These are phyloP conservation scores for Bauhinia variegata DNA, from an alignment of 306 rosid species.

Conservation along the genomic window DNA sequence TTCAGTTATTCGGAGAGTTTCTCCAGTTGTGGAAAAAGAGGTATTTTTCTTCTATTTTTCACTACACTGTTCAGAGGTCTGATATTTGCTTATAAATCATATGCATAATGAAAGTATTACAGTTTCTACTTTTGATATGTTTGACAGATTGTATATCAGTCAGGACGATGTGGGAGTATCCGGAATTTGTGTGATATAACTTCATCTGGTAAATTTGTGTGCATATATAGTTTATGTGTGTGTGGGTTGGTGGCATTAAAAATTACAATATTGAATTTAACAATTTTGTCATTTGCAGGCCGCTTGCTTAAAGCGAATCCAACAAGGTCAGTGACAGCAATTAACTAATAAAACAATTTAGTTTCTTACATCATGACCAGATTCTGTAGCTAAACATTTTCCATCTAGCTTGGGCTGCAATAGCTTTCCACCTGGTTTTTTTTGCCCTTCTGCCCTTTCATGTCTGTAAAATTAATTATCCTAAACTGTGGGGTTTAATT, in stretches of 20 bases:
- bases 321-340: conserved; percentile 58
- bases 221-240: not conserved
- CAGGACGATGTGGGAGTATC: conserved; percentile 50
- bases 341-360: too few relatives aligned
- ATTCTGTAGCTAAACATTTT: not conserved
- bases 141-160: conserved; percentile 52
- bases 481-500: too few relatives aligned
- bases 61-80: not conserved
- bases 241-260: not conserved
- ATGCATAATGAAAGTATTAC: conserved; percentile 19
- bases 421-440: too few relatives aligned
- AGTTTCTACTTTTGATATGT: conserved; percentile 26
- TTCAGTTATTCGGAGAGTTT: conserved; percentile 48
- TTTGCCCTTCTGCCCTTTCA: too few relatives aligned
- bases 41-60: conserved; percentile 26
- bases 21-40: conserved; percentile 56
- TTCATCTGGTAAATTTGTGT: conserved; percentile 52
- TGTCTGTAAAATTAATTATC: too few relatives aligned
- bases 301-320: conserved; percentile 44
- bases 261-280: conserved; percentile 4
- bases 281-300: conserved; percentile 51
- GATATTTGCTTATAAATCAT: conserved; percentile 11
- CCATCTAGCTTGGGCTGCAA: too few relatives aligned
- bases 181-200: conserved; percentile 48
- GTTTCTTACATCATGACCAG: too few relatives aligned